Base-by-base conservation (phyloP, 2,329 filamentous ascomycete genomes). In the Aspergillus udagawae region DNA sequence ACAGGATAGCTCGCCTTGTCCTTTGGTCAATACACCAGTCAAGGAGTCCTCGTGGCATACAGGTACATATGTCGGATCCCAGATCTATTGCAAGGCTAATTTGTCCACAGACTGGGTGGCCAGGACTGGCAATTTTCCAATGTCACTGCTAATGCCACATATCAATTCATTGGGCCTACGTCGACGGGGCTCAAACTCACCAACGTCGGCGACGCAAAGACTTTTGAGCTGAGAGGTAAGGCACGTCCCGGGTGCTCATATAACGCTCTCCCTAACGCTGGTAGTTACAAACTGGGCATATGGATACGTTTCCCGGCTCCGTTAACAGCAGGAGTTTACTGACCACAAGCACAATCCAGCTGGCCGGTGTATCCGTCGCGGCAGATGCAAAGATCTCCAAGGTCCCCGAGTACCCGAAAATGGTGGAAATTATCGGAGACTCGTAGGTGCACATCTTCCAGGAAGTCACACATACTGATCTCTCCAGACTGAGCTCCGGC, bases 61-160 rank as follows among this genome's bases (percentile, higher is more conserved):
- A 57, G 67, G 67, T 70, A 23, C 23, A 23, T 23, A 7, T 6
- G 9, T 29, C 4, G 23, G 5, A 12, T 21, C 20, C 27, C 41
- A 28, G 45, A 27, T 53, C 8, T 20, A 4, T 21, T 7, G 3
- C n/a, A 23, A 21, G 20, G 8, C 42, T 45, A 10, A 52, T 57
- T 3, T 20, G 1, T 58, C 12, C 6, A n/a, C 52, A 79, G 83
- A 20, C 74, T 85, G 21, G 77, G 77, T 47, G 83, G 82, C 3
- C 77, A 82, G 52, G 83, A 85, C 64, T 86, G 84, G 84, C 74
- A 77, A 55, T 82, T 86, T 64, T 83, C 82, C 38, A 86, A 86
- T 63, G 79, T 86, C 50, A 85, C 83, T 2, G 77, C 79, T 0
- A 76, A 78, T 25, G 76, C 75, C 10, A 86, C 83, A 0, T 83